These are phyloP conservation scores for Hypoxylon sp. DNA, from an alignment of 2,329 filamentous ascomycete genomes.

Conservation along the genomic window DNA sequence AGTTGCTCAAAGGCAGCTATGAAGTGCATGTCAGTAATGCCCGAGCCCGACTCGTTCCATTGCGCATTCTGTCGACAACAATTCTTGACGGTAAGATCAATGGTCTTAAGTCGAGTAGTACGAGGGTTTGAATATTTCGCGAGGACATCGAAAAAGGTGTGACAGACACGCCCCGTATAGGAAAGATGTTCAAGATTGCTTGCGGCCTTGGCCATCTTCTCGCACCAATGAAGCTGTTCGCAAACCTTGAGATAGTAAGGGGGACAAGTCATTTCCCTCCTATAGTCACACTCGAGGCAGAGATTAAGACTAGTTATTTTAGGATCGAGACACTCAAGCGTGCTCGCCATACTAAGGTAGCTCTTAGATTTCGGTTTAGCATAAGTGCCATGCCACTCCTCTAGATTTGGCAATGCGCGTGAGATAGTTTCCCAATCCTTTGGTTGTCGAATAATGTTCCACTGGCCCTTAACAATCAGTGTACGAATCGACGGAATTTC, in stretches of 20 bases:
- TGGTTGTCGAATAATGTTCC: slow-evolving; percentile 79
- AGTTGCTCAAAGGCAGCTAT: slow-evolving; percentile 79
- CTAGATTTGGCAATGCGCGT: slow-evolving; percentile 75
- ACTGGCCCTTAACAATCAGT: slow-evolving; percentile 80
- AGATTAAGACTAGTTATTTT: slow-evolving; percentile 76
- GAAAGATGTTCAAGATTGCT: slow-evolving; percentile 76
- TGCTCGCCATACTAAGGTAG: slow-evolving; percentile 77
- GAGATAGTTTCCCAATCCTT: slow-evolving; percentile 75
- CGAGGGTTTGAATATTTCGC: slow-evolving; percentile 65
- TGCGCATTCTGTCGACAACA: slow-evolving; percentile 72
- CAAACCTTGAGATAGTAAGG: slow-evolving; percentile 73
- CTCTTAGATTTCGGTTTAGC: slow-evolving; percentile 82
- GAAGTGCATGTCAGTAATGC: slow-evolving; percentile 80
- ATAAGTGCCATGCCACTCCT: slow-evolving; percentile 74
- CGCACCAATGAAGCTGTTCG: slow-evolving; percentile 75
- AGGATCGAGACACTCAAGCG: slow-evolving; percentile 70
- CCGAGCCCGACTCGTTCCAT: slow-evolving; percentile 76
- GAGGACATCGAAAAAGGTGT: slow-evolving; percentile 75
- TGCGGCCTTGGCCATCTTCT: slow-evolving; percentile 71
- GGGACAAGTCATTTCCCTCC: slow-evolving; percentile 73
- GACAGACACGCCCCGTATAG: slow-evolving; percentile 81
- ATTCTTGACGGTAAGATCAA: slow-evolving; percentile 82
- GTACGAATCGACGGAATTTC: slow-evolving; percentile 72
- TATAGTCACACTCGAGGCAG: slow-evolving; percentile 80
- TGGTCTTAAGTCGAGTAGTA: slow-evolving; percentile 70